phyloP scores from a whole-genome alignment of 2,329 filamentous ascomycete genomes.

The Cladobotryum protrusum region DNA sequence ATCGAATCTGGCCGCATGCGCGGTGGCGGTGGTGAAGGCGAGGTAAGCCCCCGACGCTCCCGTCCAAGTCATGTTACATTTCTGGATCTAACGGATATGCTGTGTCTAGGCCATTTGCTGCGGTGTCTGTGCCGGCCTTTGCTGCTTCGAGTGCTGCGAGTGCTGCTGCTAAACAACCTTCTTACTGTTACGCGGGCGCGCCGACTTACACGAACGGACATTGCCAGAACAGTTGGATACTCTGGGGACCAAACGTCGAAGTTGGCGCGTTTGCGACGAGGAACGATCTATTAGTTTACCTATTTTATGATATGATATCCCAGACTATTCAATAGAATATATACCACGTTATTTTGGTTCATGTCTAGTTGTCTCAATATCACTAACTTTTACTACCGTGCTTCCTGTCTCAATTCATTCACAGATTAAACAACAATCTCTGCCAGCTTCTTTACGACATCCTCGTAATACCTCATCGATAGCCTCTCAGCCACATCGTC shows the following conservation, averaged over 20 bases:
- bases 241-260: no score
- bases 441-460: slow-evolving; percentile 38
- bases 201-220: no score
- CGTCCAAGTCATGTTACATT: background rate
- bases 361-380: background rate
- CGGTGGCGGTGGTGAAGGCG: slow-evolving; percentile 30
- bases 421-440: slow-evolving; percentile 27
- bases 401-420: no score
- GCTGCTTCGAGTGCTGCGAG: slow-evolving; percentile 37
- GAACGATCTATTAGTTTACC: slow-evolving; percentile 1
- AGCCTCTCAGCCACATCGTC: slow-evolving; percentile 34
- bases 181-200: no score
- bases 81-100: background rate
- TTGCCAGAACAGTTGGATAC: no score
- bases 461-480: slow-evolving; percentile 36
- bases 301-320: slow-evolving; percentile 11
- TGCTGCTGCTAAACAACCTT: slow-evolving; percentile 23
- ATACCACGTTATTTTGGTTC: slow-evolving; percentile 6
- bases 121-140: slow-evolving; percentile 34
- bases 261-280: background rate
- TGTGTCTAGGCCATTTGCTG: slow-evolving; percentile 32
- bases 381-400: background rate
- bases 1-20: slow-evolving; percentile 25
- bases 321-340: slow-evolving; percentile 11
- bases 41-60: slow-evolving; percentile 22